Evolutionary conservation across 2,329 filamentous ascomycete genomes (phyloP).

Genomic region (Scopulariopsis brevicaulis): DNA sequence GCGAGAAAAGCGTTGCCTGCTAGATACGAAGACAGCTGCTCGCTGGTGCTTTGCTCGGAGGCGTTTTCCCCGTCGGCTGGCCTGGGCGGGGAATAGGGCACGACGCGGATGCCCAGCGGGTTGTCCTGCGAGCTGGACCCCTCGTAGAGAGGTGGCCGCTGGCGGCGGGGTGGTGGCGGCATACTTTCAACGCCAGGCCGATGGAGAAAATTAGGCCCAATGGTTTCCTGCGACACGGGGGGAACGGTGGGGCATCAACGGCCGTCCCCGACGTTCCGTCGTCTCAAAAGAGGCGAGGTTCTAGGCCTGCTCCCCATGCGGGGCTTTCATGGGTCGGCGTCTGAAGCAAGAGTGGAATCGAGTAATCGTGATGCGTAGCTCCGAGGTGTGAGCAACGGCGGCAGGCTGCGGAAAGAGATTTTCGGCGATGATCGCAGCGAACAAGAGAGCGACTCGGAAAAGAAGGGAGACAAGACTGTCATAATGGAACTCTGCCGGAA

Average conservation of each 20-base stretch:
- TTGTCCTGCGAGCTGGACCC: conserved; percentile 23
- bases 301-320: background rate
- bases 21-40: background rate
- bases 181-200: conserved; percentile 3
- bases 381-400: background rate
- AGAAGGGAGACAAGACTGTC: background rate
- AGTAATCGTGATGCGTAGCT: background rate
- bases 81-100: conserved; percentile 35
- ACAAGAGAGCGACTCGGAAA: background rate
- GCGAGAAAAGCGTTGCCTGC: background rate
- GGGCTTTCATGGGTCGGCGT: background rate
- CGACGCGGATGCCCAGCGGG: conserved; percentile 31
- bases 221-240: background rate
- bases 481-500: background rate
- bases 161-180: conserved; percentile 13
- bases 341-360: background rate
- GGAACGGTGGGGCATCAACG: background rate
- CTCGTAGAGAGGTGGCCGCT: conserved; percentile 23
- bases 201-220: background rate
- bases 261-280: background rate
- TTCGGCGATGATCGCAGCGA: background rate
- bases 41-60: conserved; percentile 9
- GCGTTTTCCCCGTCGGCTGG: conserved; percentile 15
- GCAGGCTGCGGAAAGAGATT: background rate
- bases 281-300: background rate